Evolutionary conservation across 2,329 filamentous ascomycete species (phyloP), one percentile per base, ranked within the genome.

Genomic region (Zymoseptoria brevis): DNA sequence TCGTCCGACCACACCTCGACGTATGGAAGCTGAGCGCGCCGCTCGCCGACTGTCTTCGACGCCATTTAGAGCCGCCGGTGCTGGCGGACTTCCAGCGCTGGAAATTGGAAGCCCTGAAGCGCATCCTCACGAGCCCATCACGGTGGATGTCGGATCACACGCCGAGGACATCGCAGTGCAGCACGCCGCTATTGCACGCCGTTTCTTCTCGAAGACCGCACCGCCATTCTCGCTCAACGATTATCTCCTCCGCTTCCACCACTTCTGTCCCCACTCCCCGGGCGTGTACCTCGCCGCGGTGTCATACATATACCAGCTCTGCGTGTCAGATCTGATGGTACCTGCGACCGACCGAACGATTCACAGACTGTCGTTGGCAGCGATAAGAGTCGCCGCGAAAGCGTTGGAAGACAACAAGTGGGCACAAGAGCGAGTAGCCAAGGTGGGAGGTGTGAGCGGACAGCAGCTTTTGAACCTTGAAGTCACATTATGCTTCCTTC

Each of bases 341-440:
- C 86, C 87, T 0, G 87, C 96, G 7, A 96, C 91, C 2, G 81
- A 83, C 59, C 83, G 90, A 58, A 97, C 96, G 63, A 87, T 90
- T 62, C 93, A 99, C 73, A 85, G 94, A 2, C 78, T 97, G 7
- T 80, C 96, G 30, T 81, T 99, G 16, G 92, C 90, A 0, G 89
- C 88, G 6, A 79, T 96, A 56, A 80, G 92, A 41, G 89, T 96
- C 3, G 91, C 93, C 13, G 94, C 92, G 83, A 99, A 97, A 76
- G 89, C 90, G 0, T 77, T 96, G n/a, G 93, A 99, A 74, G 93
- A 97, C 73, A 81, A 93, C 57, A 89, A 87, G 66, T 96, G 95
- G 75, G 84, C 89, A 8, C 93, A 96, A 75, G 81, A 81, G 60
- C 87, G 90, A 57, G 86, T 96, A 65, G 87, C 93, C 19, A 88